These are phyloP conservation scores for Cladophialophora exuberans DNA, from an alignment of 2,329 filamentous ascomycete genomes.

Conservation along the genomic window DNA sequence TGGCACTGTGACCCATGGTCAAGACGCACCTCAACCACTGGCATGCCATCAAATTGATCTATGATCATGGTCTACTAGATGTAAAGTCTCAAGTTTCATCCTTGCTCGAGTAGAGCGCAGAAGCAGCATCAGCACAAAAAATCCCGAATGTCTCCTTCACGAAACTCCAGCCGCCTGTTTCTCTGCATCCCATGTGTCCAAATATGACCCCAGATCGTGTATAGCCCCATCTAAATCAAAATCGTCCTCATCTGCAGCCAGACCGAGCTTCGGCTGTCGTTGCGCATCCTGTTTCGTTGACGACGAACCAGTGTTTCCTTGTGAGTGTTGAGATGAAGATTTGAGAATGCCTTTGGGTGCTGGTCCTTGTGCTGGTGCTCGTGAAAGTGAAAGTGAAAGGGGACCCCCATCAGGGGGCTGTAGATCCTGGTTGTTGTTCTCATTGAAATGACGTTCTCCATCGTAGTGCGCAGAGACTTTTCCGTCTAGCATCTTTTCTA, in stretches of 20 bases:
- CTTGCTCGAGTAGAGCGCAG: too few relatives aligned
- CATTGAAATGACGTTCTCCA: slow-evolving; percentile 5
- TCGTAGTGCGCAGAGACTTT: neutral
- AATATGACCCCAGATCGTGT: slow-evolving; percentile 49
- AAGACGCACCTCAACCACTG: too few relatives aligned
- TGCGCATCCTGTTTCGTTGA: slow-evolving; percentile 38
- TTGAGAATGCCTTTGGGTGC: slow-evolving; percentile 20
- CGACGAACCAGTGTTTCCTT: slow-evolving; percentile 36
- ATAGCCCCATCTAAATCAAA: slow-evolving; percentile 50
- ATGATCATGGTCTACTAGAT: too few relatives aligned
- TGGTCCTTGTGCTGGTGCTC: neutral
- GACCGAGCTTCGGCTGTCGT: slow-evolving; percentile 26
- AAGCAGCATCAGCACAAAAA: neutral
- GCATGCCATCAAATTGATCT: too few relatives aligned
- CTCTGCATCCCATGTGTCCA: slow-evolving; percentile 49
- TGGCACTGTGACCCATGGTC: too few relatives aligned
- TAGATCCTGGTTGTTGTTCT: neutral
- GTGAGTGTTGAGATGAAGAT: slow-evolving; percentile 14
- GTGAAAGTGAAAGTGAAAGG: too few relatives aligned
- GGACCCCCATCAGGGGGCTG: neutral
- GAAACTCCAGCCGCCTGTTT: slow-evolving; percentile 34
- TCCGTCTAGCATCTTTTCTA: neutral
- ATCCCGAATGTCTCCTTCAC: neutral
- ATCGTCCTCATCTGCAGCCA: slow-evolving; percentile 33
- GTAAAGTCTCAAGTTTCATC: too few relatives aligned